These are phyloP conservation scores for Jamesozyma jinghongensis DNA, from an alignment of 805 yeast species.

Conservation along the genomic window DNA sequence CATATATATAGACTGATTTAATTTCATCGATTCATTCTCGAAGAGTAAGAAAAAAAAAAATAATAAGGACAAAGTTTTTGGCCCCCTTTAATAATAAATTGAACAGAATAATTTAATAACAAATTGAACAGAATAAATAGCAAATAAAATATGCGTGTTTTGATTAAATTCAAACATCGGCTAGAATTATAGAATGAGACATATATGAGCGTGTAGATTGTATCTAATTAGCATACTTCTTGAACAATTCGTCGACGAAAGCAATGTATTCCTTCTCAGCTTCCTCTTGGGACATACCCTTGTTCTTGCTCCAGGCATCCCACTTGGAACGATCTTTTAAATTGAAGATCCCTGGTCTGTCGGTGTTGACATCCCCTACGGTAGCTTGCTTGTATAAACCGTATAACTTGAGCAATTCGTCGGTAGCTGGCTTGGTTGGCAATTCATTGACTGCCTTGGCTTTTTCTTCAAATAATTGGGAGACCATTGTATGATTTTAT, in stretches of 20 bases:
- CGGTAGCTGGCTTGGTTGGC: constrained; percentile 71
- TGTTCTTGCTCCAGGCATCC: constrained; percentile 88
- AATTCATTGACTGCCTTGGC: constrained; percentile 75
- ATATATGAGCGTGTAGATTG: no score
- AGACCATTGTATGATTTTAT: constrained; percentile 20
- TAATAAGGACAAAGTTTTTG: no score
- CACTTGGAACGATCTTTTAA: constrained; percentile 95
- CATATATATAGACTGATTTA: no score
- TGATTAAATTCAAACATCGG: no score
- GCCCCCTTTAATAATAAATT: no score
- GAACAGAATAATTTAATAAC: no score
- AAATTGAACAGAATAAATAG: no score
- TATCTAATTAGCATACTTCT: constrained; percentile 35
- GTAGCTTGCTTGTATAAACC: constrained; percentile 97
- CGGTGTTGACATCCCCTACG: constrained; percentile 73
- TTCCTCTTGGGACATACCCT: constrained; percentile 80
- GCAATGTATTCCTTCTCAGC: constrained; percentile 79
- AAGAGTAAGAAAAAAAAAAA: no score
- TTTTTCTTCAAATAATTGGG: constrained; percentile 33
- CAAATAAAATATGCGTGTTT: no score
- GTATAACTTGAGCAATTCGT: constrained; percentile 78
- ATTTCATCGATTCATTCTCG: no score
- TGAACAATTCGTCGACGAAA: constrained; percentile 54
- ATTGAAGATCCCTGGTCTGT: constrained; percentile 86
- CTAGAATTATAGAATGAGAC: no score